Conservation (phyloP, 306 rosid genomes). For the Acacia confusa region DNA sequence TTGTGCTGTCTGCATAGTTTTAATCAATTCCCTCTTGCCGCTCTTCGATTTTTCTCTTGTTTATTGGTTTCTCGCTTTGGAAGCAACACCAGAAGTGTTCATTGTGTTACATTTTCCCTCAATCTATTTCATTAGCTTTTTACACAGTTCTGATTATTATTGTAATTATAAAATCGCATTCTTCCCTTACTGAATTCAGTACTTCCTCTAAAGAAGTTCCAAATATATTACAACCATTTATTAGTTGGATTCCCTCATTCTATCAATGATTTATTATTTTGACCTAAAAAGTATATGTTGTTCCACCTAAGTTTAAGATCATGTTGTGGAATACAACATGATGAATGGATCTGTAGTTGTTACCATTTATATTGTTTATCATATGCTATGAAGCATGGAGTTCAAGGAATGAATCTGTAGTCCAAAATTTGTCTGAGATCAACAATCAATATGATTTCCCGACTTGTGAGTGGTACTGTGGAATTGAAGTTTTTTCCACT, state of each 20-base stretch:
- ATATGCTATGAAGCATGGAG: background rate
- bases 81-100: background rate
- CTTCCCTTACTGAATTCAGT: background rate
- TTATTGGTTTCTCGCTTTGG: background rate
- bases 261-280: background rate
- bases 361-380: background rate
- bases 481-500: background rate
- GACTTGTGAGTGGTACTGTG: background rate
- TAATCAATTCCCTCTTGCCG: background rate
- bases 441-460: background rate
- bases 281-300: background rate
- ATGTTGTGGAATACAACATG: background rate
- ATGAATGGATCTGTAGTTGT: background rate
- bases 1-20: slow-evolving; percentile 1
- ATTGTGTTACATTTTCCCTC: background rate
- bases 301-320: background rate
- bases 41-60: background rate
- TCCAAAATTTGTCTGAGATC: background rate
- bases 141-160: background rate
- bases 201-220: background rate
- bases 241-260: background rate
- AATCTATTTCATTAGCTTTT: background rate
- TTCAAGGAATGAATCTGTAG: background rate
- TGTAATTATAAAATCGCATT: background rate
- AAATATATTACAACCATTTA: background rate